These are phyloP conservation scores for Breviolum minutum DNA, from an alignment of 73 alveolate genomes.

Conservation along the genomic window DNA sequence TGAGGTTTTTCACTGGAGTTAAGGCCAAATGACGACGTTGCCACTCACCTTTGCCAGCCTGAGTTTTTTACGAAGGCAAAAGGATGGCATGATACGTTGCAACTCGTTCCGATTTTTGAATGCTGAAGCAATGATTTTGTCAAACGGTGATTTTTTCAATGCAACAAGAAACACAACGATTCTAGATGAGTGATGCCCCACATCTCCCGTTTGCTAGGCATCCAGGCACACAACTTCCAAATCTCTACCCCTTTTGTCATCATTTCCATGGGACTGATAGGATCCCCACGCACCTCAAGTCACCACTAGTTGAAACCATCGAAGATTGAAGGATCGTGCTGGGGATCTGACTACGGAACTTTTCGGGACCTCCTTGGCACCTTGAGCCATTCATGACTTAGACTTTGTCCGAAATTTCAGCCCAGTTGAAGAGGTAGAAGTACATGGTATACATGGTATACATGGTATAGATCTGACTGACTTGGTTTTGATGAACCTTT, in stretches of 20 bases:
- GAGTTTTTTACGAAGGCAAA: background rate
- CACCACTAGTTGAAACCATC: background rate
- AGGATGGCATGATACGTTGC: background rate
- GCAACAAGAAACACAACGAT: too few relatives aligned
- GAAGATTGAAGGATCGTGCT: background rate
- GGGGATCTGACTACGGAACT: background rate
- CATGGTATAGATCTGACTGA: too few relatives aligned
- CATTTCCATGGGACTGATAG: background rate
- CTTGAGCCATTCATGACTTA: background rate
- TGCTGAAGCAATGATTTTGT: too few relatives aligned
- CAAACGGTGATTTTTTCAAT: too few relatives aligned
- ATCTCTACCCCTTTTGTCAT: background rate
- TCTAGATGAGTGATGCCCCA: too few relatives aligned
- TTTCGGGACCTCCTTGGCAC: conserved; percentile 10
- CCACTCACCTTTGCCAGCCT: conserved; percentile 28
- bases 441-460: too few relatives aligned
- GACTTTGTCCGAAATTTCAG: too few relatives aligned
- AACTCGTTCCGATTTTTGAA: too few relatives aligned
- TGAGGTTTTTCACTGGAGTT: background rate
- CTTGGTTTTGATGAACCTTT: too few relatives aligned
- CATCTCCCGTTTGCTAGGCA: background rate
- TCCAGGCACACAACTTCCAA: conserved; percentile 5
- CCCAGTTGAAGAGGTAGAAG: too few relatives aligned
- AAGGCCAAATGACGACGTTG: conserved; percentile 7
- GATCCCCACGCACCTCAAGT: background rate